Conservation (phyloP, 306 rosid species). For the Ceratonia siliqua region DNA sequence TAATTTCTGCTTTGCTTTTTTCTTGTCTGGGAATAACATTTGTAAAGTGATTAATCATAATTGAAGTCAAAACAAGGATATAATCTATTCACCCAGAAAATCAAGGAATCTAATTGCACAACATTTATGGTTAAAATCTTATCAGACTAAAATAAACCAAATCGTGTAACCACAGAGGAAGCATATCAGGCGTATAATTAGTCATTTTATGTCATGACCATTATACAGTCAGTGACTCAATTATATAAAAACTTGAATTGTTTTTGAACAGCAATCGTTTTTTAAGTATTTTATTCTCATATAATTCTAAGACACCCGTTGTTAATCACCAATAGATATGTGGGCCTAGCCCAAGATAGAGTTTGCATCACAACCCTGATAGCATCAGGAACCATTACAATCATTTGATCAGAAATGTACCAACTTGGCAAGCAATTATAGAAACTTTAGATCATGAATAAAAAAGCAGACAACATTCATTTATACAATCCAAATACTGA, state of each 20-base stretch:
- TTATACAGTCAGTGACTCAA: neutral
- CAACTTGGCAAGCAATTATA: neutral
- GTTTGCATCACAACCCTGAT: neutral
- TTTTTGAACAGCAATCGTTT: neutral
- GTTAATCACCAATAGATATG: neutral
- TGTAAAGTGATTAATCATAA: neutral
- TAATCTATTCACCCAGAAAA: slow-evolving; percentile 3
- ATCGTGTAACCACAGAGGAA: slow-evolving; percentile 7
- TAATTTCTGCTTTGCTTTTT: neutral
- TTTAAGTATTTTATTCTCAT: neutral
- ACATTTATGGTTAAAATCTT: neutral
- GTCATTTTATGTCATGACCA: too few relatives aligned
- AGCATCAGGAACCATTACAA: neutral
- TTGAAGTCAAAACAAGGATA: slow-evolving; percentile 5
- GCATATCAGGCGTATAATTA: neutral
- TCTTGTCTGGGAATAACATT: slow-evolving; percentile 10
- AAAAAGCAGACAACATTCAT: neutral
- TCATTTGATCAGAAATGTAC: slow-evolving; percentile 9
- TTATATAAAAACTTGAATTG: neutral
- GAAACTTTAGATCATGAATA: slow-evolving; percentile 15
- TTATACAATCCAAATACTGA: neutral
- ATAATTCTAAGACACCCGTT: neutral
- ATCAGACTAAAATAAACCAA: neutral
- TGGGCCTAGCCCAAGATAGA: neutral
- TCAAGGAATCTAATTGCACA: slow-evolving; percentile 2